Evolutionary conservation across 2,329 filamentous ascomycete species (phyloP), one percentile per base, ranked within the genome.

Genomic region (Herpotrichia juniperi): DNA sequence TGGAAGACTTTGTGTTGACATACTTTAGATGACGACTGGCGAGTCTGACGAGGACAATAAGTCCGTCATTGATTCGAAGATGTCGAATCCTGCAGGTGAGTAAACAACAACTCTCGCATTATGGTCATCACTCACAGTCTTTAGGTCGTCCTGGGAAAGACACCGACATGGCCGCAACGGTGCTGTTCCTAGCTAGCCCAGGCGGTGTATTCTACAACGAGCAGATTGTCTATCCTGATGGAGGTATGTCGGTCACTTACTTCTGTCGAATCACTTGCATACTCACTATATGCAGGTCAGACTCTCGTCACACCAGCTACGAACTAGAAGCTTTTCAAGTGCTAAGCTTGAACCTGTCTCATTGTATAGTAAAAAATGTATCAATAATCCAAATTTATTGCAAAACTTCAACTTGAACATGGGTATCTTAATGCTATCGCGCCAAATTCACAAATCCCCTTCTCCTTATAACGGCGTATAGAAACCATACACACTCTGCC

Each of bases 131-230:
- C n/a, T 21, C 21, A 21, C 17, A 11, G 14, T 47, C 30, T 26
- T 24, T 39, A 55, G 57, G 59, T 37, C 58, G 74, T 25, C 62
- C 68, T 40, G 79, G 79, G 3, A 61, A 74, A 17, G 79, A 83
- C 32, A 74, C 69, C 11, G 80, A 83, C 54, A 81, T 82, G 77
- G 80, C 76, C 5, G 79, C 78, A 2, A 79, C 78, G 3, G 75
- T 81, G 4, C 62, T 83, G 42, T 78, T 83, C 56, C 65, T 83
- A 34, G 80, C 79, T 31, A 78, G 81, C 0, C 76, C 74, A 25
- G 79, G 79, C 24, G 80, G 80, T 2, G 58, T 78, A 0, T 83
- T 82, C 56, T 78, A 81, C 54, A 83, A 83, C 37, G 78, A 81
- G 40, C 80, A 83, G 63, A 76, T 82, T 26, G 50, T 83, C 39